Conservation (phyloP, 768 basidiomycete genomes). For the Glaciozyma martinii region DNA sequence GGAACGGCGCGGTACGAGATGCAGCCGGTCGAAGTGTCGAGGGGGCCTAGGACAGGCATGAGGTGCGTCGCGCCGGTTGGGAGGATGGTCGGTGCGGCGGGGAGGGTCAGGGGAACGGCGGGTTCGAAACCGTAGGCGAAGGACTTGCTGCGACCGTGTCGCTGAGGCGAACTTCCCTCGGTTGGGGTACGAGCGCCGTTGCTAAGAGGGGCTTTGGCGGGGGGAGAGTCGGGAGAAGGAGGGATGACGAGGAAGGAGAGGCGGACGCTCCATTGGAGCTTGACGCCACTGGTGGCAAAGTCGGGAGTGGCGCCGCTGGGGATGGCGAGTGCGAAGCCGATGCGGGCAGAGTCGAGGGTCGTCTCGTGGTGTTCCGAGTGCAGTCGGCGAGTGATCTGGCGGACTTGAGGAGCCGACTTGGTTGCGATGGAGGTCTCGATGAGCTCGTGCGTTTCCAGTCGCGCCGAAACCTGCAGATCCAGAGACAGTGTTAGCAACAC, state of each 20-base stretch:
- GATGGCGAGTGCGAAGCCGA: conserved; percentile 82
- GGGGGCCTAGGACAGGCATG: conserved; percentile 26
- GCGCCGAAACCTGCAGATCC: conserved; percentile 63
- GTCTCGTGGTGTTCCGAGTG: conserved; percentile 80
- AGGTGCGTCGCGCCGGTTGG: conserved; percentile 34
- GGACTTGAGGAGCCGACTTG: conserved; percentile 37
- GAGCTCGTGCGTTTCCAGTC: conserved; percentile 75
- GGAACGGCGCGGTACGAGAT: conserved; percentile 35
- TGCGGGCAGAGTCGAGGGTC: conserved; percentile 64
- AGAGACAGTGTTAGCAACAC: neutral
- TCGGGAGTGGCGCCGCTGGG: conserved; percentile 84
- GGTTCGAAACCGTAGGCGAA: conserved; percentile 33
- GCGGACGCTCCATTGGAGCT: conserved; percentile 82
- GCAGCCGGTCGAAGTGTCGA: conserved; percentile 8
- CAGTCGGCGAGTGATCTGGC: conserved; percentile 52
- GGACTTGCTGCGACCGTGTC: conserved; percentile 31
- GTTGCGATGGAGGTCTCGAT: conserved; percentile 57
- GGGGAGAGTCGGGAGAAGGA: conserved; percentile 35
- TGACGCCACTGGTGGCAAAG: conserved; percentile 69
- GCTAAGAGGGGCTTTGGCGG: conserved; percentile 20
- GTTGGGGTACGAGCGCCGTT: neutral
- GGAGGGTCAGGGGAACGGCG: conserved; percentile 26
- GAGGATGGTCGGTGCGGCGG: conserved; percentile 24
- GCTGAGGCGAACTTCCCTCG: neutral
- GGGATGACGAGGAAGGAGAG: conserved; percentile 76